These are phyloP conservation scores for Pleurostoma richardsiae DNA, from an alignment of 2,329 filamentous ascomycete genomes.

Conservation along the genomic window DNA sequence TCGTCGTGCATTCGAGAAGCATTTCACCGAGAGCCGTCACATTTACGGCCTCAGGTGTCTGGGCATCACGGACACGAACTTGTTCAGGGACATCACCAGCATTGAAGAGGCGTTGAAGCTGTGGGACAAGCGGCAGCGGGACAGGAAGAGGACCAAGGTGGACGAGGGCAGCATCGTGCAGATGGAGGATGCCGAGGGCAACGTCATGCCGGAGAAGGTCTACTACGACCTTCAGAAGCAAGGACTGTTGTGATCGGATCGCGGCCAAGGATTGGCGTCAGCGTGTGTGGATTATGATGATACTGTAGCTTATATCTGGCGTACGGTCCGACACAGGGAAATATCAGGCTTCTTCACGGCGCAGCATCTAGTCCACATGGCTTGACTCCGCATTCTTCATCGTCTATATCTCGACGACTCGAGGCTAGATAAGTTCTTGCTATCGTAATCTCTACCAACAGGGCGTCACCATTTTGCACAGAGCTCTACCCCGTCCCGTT, in stretches of 20 bases:
- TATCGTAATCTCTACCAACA: too few relatives aligned
- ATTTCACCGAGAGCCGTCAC: conserved; percentile 92
- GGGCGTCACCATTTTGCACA: too few relatives aligned
- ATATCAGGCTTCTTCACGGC: too few relatives aligned
- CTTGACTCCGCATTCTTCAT: too few relatives aligned
- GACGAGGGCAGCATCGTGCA: conserved; percentile 84
- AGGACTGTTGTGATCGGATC: conserved; percentile 60
- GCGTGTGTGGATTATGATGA: too few relatives aligned
- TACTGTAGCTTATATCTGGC: too few relatives aligned
- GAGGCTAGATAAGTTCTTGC: too few relatives aligned
- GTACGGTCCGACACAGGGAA: too few relatives aligned
- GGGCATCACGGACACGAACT: conserved; percentile 82
- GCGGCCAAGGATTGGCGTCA: too few relatives aligned
- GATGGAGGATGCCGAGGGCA: conserved; percentile 97
- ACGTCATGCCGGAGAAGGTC: conserved; percentile 99
- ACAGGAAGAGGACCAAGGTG: conserved; percentile 72
- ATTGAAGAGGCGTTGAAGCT: conserved; percentile 85
- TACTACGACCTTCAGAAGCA: conserved; percentile 94
- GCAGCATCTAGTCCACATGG: too few relatives aligned
- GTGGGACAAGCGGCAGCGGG: conserved; percentile 89
- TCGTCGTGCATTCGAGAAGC: conserved; percentile 91
- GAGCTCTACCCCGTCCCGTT: too few relatives aligned
- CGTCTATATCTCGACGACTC: too few relatives aligned
- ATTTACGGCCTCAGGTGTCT: conserved; percentile 91
- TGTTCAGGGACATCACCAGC: conserved; percentile 90